Base-by-base conservation (phyloP, 1,139 yeast genomes). In the Saccharomyces pastorianus region DNA sequence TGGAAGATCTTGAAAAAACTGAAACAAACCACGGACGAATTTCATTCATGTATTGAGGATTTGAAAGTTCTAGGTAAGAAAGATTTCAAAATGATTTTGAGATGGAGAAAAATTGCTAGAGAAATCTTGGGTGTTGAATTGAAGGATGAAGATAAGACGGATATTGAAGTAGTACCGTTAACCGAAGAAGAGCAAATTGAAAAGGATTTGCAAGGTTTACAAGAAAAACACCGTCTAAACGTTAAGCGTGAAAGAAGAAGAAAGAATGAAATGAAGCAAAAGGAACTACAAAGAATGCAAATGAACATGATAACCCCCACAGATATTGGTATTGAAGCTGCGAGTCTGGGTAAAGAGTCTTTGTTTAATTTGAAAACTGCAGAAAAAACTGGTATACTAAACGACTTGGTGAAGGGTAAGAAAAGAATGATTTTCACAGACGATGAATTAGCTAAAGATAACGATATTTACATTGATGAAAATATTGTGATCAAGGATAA, bases 241-340 rank as follows among this genome's bases (percentile, higher is more conserved):
- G 73, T 73, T 51, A 91, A 85, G 71, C 82, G 97, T 66, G 91
- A 85, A 60, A 88, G 85, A 72, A 84, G 96, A 71, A 82, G 79
- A 62, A 80, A 82, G 51, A 91, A 93, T 68, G 97, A 91, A 71
- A 64, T 72, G 60, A 90, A 89, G 67, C 96, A 89, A 69, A 88
- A 88, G 70, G 98, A 91, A 68, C 82, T 93, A 54, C 79, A 81
- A 53, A 82, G 98, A 73, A 85, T 90, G 86, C 98, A 93, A 73
- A 86, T 93, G 95, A 89, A 88, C 69, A 91, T 93, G 97, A 76
- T 88, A 57, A 88, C 96, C 2, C 96, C 95, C 65, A 82, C 81
- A 77, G 96, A 89, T 65, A 84, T 93, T 61, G 98, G 98, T 78
- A 77, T 89, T 50, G 99, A 93, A 69, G 96, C 96, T 20, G 93